phyloP scores from a whole-genome alignment of 192 early-diverging fungal species.

The Piromyces sp. region DNA sequence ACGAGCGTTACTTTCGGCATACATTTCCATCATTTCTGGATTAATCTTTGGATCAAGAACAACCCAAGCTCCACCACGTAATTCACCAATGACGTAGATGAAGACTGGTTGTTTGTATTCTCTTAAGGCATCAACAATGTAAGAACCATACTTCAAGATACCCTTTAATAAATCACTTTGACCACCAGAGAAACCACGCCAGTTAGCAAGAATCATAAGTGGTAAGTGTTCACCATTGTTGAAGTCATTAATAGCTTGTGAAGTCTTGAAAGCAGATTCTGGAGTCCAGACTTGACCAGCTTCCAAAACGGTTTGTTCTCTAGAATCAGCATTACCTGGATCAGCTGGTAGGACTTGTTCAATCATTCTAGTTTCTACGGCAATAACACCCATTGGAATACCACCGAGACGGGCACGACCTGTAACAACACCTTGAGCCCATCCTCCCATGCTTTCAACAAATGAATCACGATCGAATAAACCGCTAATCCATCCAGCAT shows the following conservation, averaged over 20 bases:
- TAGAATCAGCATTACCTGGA: conserved; percentile 76
- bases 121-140: conserved; percentile 91
- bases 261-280: conserved; percentile 97
- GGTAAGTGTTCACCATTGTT: conserved; percentile 97
- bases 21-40: conserved; percentile 98
- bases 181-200: conserved; percentile 98
- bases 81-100: conserved; percentile 90
- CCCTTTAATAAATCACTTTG: conserved; percentile 98
- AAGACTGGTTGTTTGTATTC: conserved; percentile 95
- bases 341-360: conserved; percentile 86
- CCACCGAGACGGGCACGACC: conserved; percentile 85
- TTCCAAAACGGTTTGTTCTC: conserved; percentile 73
- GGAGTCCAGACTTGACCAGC: conserved; percentile 97
- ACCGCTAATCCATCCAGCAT: conserved; percentile 48
- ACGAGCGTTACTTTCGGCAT: conserved; percentile 74
- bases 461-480: conserved; percentile 98
- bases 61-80: conserved; percentile 97
- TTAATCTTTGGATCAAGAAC: conserved; percentile 95
- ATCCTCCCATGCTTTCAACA: conserved; percentile 86
- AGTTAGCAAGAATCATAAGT: conserved; percentile 98
- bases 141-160: conserved; percentile 88
- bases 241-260: conserved; percentile 96
- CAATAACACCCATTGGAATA: conserved; percentile 90
- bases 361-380: conserved; percentile 87
- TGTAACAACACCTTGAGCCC: conserved; percentile 91